phyloP scores from a whole-genome alignment of 371 early-diverging fungal genomes.

The Mortierella polycephala region DNA sequence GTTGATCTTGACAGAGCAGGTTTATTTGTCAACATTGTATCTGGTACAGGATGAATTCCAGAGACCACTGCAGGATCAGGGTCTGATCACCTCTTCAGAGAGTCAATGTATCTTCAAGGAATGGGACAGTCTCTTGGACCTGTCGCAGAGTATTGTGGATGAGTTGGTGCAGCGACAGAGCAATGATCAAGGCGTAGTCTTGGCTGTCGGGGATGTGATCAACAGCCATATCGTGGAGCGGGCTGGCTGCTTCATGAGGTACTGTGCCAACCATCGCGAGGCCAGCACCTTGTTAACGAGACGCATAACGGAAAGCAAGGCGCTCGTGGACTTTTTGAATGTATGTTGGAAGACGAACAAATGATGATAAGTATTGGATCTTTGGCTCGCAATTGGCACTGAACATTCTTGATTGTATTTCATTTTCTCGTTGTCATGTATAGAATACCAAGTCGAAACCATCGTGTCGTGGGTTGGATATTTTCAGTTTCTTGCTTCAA shows the following conservation, averaged over 20 bases:
- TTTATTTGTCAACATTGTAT: constrained; percentile 85
- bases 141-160: constrained; percentile 50
- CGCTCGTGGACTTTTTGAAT: constrained; percentile 35
- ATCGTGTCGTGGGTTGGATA: constrained; percentile 81
- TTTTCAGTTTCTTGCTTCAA: constrained; percentile 87
- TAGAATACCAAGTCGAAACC: constrained; percentile 71
- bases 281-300: constrained; percentile 28
- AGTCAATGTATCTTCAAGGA: constrained; percentile 35
- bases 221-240: constrained; percentile 46
- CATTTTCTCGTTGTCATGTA: not conserved
- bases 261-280: constrained; percentile 42
- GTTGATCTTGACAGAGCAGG: constrained; percentile 84
- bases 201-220: constrained; percentile 58
- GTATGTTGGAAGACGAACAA: constrained; percentile 9
- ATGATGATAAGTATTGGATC: not conserved
- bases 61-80: constrained; percentile 57
- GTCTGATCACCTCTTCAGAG: constrained; percentile 23
- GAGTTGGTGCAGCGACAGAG: constrained; percentile 25
- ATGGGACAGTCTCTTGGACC: constrained; percentile 38
- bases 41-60: constrained; percentile 80
- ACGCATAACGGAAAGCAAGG: constrained; percentile 17
- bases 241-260: constrained; percentile 40
- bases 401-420: constrained; percentile 12
- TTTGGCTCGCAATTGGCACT: not conserved
- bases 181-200: constrained; percentile 50